Base-by-base conservation (phyloP, 768 basidiomycete species). In the Phanerochaete sordida region DNA sequence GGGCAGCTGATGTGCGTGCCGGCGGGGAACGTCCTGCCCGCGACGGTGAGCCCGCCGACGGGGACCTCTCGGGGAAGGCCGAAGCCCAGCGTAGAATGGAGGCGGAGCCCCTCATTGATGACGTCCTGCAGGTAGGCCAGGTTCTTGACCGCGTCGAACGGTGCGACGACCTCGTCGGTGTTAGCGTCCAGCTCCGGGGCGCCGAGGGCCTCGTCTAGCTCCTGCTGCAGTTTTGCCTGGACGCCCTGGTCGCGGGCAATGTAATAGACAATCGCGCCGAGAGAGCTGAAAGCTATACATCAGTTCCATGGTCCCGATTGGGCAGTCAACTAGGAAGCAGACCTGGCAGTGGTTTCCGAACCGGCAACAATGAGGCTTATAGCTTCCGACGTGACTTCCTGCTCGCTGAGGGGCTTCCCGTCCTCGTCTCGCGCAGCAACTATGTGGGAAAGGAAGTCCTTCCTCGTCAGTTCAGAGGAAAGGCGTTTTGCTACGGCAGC, bases 41-140 rank as follows among this genome's bases (percentile, higher is more conserved):
- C 48, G 13, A 71, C 59, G 1, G 50, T 62, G 24, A 70, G 61
- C 9, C 66, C 68, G 1, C 64, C 69, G 13, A 30, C 60, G 4
- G 71, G 71, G 1, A 72, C 70, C 23, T 67, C 62, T 24, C 72
- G 65, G 1, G 72, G 70, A 1, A 73, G 61, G 2, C 71, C 71
- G 16, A 69, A 64, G 2, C 69, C 39, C 72, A 35, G 65, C 64
- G 70, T 70, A 9, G 69, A 69, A 56, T 69, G 68, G 19, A 74
- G 58, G n/a, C 73, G 66, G 16, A 72, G 64, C 2, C 65, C 71
- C 50, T 74, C 72, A 50, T 70, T 64, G 57, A 74, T 73, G 33
- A 66, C 67, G 26, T 71, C 72, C 57, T 72, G 65, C 30, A 74
- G 70, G 61, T 66, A 70, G 13, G 63, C 59, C 0, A 68, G 21